Conservation (phyloP, 805 yeast genomes). For the Saturnispora bothae region DNA sequence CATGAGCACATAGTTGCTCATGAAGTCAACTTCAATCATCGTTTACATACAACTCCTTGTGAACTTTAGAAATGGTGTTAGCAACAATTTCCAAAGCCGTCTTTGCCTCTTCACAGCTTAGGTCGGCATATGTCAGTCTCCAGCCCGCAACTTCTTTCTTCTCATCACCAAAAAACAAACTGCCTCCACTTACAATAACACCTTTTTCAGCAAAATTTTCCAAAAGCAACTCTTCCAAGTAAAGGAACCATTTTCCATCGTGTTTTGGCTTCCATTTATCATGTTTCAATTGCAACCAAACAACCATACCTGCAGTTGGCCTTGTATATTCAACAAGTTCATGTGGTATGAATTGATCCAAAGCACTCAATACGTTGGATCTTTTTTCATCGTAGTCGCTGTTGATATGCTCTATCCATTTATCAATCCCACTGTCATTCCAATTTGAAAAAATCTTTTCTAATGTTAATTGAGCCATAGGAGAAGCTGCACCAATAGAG, state of each 20-base stretch:
- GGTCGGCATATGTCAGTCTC: slow-evolving; percentile 25
- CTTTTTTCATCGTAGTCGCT: slow-evolving; percentile 55
- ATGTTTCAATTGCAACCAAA: slow-evolving; percentile 33
- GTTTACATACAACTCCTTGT: not conserved
- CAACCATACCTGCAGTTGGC: slow-evolving; percentile 36
- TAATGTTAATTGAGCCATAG: slow-evolving; percentile 54
- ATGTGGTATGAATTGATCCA: slow-evolving; percentile 37
- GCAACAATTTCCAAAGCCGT: slow-evolving; percentile 17
- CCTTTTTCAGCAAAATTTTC: slow-evolving; percentile 18
- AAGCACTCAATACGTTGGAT: slow-evolving; percentile 42
- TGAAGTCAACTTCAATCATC: no score
- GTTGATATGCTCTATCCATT: slow-evolving; percentile 60
- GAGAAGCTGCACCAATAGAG: slow-evolving; percentile 66
- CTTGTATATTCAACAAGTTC: slow-evolving; percentile 33
- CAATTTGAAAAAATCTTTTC: slow-evolving; percentile 52
- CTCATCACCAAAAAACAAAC: slow-evolving; percentile 25
- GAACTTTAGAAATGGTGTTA: not conserved
- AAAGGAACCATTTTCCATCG: slow-evolving; percentile 29
- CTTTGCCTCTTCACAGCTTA: slow-evolving; percentile 17
- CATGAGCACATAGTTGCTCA: no score
- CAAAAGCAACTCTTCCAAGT: slow-evolving; percentile 23
- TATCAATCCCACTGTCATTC: slow-evolving; percentile 49
- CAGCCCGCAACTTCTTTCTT: slow-evolving; percentile 18
- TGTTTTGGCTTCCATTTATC: slow-evolving; percentile 23
- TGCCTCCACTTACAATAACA: slow-evolving; percentile 26